Base-by-base conservation (phyloP, 73 alveolate genomes). In the Uronychia setigera region DNA sequence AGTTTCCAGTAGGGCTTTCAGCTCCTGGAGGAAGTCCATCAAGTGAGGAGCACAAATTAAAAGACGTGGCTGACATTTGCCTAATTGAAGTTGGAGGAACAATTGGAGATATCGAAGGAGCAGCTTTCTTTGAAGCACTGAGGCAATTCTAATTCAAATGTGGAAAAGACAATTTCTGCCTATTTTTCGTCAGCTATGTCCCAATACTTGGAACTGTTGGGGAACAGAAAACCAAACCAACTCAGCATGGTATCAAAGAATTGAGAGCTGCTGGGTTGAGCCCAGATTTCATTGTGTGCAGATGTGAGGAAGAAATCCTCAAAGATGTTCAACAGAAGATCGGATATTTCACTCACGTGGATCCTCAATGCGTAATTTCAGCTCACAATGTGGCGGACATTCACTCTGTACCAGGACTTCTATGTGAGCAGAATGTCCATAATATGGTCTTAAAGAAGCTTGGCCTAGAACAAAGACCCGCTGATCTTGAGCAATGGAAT, bases 31-130 rank as follows among this genome's bases (percentile, higher is more conserved):
- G 67, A 19, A 46, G 67, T 19, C 67, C 67, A 46, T 5, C 67
- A 11, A 19, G 19, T 46, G 67, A 46, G 5, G 67, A 46, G 19
- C 5, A 46, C 5, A 11, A 46, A 19, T 11, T 11, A 46, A 19
- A 46, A 46, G 59, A 58, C 5, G n/a, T 85, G 26, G 87, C 96
- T 31, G 97, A 93, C 27, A 78, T 90, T 28, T 90, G 94, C 31
- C 75, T 93, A 31, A 85, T 93, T 57, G 96, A 93, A 82, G 92
- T 93, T 14, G 96, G 97, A 31, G 97, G 96, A 32, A 90, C 96
- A n/a, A 93, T 89, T 19, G 97, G 97, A 67, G 97, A 93, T 35
- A 29, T 86, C 0, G 97, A 93, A 83, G 75, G 91, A 0, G 87
- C 90, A 0, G 84, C 84, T 33, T 85, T 78, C 78, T 91, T 84